phyloP scores from a whole-genome alignment of 2,329 filamentous ascomycete species.

The Trichoderma atrobrunneum region DNA sequence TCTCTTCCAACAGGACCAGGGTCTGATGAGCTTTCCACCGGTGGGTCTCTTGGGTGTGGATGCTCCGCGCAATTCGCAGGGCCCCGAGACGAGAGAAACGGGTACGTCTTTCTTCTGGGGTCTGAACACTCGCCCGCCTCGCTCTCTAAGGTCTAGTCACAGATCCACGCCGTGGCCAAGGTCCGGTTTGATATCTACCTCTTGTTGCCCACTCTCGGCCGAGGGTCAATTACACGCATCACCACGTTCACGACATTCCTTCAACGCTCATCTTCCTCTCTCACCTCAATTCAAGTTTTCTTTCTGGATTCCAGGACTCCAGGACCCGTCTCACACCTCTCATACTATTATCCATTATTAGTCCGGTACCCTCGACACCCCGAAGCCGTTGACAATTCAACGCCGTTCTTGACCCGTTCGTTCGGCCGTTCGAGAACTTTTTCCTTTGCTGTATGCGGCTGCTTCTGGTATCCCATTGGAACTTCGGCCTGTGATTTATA shows the following conservation, averaged over 20 bases:
- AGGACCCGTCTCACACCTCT: constrained; percentile 20
- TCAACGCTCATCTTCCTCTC: constrained; percentile 28
- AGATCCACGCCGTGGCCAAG: constrained; percentile 17
- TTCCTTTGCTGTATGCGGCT: constrained; percentile 22
- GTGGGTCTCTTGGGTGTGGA: constrained; percentile 33
- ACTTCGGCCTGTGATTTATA: constrained; percentile 12
- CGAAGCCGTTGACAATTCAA: constrained; percentile 15
- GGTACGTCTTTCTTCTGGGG: constrained; percentile 18
- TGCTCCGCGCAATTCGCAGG: constrained; percentile 38
- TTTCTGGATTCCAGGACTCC: constrained; percentile 25
- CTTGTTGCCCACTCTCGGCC: constrained; percentile 26
- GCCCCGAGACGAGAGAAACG: constrained; percentile 27
- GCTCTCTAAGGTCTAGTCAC: constrained; percentile 5
- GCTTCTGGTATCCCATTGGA: constrained; percentile 13
- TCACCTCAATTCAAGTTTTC: constrained; percentile 19
- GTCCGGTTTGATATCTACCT: constrained; percentile 27
- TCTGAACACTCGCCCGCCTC: constrained; percentile 20
- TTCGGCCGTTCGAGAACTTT: constrained; percentile 43
- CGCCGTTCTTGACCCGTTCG: constrained; percentile 46
- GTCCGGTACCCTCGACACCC: background rate
- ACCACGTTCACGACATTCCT: constrained; percentile 39
- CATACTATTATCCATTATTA: background rate
- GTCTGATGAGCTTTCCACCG: constrained; percentile 26
- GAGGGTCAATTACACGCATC: constrained; percentile 24
- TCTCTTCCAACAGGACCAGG: constrained; percentile 32